A percentile compares a stretch with the other conserved stretches of the same genome.
These are phyloP conservation scores for Polygonum maritimum DNA, from an alignment of 148 eudicot genomes.

Conservation along the genomic window DNA sequence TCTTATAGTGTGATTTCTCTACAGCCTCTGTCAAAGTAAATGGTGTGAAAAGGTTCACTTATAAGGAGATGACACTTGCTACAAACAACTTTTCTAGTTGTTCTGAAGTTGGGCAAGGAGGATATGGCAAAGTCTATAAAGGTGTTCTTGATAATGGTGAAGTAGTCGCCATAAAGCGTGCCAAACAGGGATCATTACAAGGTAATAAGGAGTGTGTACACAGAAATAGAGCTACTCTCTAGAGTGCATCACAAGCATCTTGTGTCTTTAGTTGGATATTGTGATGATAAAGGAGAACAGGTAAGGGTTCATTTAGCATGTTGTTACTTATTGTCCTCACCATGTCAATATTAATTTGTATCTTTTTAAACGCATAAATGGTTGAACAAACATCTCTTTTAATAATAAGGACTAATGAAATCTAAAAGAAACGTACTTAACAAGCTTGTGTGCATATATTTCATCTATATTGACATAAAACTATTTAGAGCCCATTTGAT, in stretches of 20 bases:
- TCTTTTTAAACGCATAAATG: not conserved
- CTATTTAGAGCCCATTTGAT: no score
- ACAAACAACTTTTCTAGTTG: constrained; percentile 42
- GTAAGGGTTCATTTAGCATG: constrained; percentile 18
- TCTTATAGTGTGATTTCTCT: not conserved
- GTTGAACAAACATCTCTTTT: not conserved
- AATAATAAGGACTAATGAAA: not conserved
- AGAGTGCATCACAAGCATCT: constrained; percentile 75
- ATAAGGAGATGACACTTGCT: constrained; percentile 45
- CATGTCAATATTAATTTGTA: not conserved
- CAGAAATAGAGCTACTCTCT: constrained; percentile 64
- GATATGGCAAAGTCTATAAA: constrained; percentile 77
- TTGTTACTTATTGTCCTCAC: no score
- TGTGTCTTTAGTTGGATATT: constrained; percentile 62
- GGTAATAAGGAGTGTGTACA: constrained; percentile 67
- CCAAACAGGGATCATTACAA: constrained; percentile 72
- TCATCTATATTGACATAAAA: no score
- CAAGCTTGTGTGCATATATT: not conserved
- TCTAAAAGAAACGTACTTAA: no score
- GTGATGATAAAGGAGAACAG: constrained; percentile 83
- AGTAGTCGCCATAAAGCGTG: constrained; percentile 72
- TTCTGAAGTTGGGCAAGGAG: constrained; percentile 63
- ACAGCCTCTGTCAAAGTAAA: constrained; percentile 32
- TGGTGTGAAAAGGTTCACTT: constrained; percentile 51
- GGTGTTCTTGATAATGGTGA: constrained; percentile 55